A percentile compares a stretch with the other conserved stretches of the same genome.
phyloP scores from a whole-genome alignment of 2,329 filamentous ascomycete species.

The Fusarium mexicanum region DNA sequence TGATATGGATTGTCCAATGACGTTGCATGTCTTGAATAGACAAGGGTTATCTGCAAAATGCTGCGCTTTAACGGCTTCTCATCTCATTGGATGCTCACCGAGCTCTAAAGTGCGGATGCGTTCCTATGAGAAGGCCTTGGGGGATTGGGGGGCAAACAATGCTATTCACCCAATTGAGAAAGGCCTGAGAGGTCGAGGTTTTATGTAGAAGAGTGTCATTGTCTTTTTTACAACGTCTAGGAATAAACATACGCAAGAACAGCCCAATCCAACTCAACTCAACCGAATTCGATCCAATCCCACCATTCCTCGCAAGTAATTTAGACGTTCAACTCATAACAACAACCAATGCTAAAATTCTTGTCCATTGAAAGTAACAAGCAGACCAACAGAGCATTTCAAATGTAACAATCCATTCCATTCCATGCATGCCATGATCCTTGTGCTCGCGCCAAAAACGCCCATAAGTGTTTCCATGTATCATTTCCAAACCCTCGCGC shows the following conservation, averaged over 20 bases:
- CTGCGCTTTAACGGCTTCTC: conserved; percentile 3
- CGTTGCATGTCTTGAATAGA: background rate
- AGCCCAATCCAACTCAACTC: conserved; percentile 22
- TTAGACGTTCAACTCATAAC: conserved; percentile 17
- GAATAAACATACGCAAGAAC: conserved; percentile 15
- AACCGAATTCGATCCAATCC: conserved; percentile 15
- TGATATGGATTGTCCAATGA: conserved; percentile 16
- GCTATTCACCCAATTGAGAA: background rate
- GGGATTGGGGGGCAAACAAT: conserved; percentile 1
- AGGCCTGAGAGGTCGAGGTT: background rate
- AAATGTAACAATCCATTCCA: conserved; percentile 8
- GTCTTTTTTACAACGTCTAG: conserved; percentile 32
- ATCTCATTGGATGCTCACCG: conserved; percentile 20
- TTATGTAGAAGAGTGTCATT: conserved; percentile 15
- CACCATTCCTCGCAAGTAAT: background rate
- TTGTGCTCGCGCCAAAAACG: conserved; percentile 28
- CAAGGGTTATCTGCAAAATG: conserved; percentile 13
- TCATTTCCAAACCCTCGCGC: conserved; percentile 23
- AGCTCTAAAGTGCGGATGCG: background rate
- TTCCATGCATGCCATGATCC: conserved; percentile 28
- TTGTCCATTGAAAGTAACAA: conserved; percentile 9
- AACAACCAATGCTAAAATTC: conserved; percentile 18
- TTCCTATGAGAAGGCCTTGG: background rate
- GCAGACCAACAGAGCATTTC: conserved; percentile 9
- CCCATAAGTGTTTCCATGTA: conserved; percentile 33